These are phyloP conservation scores for Dalbergia cochinchinensis DNA, from an alignment of 306 rosid genomes.

Conservation along the genomic window DNA sequence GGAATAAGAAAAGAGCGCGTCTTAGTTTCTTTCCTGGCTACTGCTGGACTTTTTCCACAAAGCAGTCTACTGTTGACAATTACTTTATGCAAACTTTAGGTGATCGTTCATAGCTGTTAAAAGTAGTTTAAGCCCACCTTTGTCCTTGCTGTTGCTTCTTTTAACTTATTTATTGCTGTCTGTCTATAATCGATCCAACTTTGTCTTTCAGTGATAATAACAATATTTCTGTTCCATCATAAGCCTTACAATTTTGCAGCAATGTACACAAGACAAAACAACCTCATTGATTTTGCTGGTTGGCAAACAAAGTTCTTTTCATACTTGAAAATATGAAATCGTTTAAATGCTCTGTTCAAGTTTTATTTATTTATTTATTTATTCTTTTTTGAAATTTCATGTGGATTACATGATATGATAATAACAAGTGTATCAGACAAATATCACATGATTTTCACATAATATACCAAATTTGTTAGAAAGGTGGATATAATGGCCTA, in stretches of 20 bases:
- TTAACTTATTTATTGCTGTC: background rate
- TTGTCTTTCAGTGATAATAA: background rate
- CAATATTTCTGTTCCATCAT: background rate
- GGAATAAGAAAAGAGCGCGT: background rate
- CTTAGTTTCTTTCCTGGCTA: background rate
- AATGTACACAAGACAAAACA: too few relatives aligned
- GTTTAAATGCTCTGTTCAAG: background rate
- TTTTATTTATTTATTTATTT: background rate
- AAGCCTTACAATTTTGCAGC: background rate
- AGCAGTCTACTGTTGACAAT: background rate
- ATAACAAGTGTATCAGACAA: background rate
- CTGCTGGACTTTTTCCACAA: background rate
- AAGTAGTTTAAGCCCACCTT: background rate
- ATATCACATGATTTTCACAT: slow-evolving; percentile 14
- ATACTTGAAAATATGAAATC: slow-evolving; percentile 16
- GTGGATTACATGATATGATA: background rate
- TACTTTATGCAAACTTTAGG: background rate
- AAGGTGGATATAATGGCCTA: slow-evolving; percentile 6
- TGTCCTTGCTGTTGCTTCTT: background rate
- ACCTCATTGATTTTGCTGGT: slow-evolving; percentile 11
- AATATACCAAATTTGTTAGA: slow-evolving; percentile 12
- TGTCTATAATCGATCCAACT: background rate
- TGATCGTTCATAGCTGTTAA: background rate
- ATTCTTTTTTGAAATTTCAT: background rate
- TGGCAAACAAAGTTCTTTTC: background rate